Evolutionary conservation across 805 yeast genomes (phyloP).

Genomic region (Myxozyma nipponensis): DNA sequence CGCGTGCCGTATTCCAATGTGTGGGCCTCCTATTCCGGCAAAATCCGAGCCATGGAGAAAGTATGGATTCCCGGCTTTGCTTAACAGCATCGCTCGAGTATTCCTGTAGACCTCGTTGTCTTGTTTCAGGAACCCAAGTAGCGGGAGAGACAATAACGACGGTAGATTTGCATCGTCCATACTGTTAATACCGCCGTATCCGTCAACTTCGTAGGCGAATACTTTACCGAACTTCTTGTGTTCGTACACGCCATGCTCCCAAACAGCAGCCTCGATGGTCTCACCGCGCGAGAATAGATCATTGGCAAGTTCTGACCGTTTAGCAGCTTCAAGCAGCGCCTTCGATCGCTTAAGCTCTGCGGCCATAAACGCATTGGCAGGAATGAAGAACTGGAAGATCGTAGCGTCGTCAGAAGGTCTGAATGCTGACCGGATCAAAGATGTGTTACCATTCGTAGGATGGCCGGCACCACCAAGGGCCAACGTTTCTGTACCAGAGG

Average conservation of each 20-base stretch:
- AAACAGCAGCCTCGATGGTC: constrained; percentile 52
- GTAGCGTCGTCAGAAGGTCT: constrained; percentile 88
- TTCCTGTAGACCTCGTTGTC: constrained; percentile 64
- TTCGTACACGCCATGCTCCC: constrained; percentile 58
- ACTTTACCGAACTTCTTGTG: constrained; percentile 72
- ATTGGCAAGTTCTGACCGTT: constrained; percentile 27
- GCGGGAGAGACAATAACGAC: constrained; percentile 69
- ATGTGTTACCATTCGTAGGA: constrained; percentile 69
- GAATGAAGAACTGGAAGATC: constrained; percentile 73
- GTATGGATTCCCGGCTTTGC: constrained; percentile 73
- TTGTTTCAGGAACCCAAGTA: constrained; percentile 56
- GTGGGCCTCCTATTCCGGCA: constrained; percentile 88
- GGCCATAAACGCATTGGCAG: constrained; percentile 75
- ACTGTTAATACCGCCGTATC: constrained; percentile 64
- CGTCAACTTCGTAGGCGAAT: constrained; percentile 86
- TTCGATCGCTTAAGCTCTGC: constrained; percentile 46
- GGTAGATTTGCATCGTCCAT: constrained; percentile 92
- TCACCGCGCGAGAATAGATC: constrained; percentile 41
- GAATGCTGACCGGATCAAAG: constrained; percentile 75
- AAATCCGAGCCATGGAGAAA: constrained; percentile 59
- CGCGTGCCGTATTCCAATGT: constrained; percentile 71
- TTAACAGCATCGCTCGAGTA: constrained; percentile 71
- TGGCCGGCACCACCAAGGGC: constrained; percentile 77
- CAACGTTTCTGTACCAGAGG: constrained; percentile 72
- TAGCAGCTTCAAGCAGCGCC: constrained; percentile 28